phyloP scores from a whole-genome alignment of 129 eudicot genomes.

The Centrapalus pauciflorus region DNA sequence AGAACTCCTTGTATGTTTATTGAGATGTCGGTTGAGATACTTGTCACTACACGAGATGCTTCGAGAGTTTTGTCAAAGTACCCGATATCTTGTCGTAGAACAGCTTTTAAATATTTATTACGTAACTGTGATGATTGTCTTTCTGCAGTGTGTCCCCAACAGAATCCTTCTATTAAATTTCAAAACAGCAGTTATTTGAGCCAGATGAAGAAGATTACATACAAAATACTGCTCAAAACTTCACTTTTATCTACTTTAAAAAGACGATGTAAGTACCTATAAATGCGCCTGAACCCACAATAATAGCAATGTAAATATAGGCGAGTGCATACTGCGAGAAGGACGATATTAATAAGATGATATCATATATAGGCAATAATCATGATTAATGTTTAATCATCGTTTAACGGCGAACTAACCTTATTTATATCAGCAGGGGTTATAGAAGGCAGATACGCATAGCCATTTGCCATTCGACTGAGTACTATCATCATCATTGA shows the following conservation, averaged over 20 bases:
- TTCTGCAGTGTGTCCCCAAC: constrained; percentile 39
- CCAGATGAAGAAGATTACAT: not conserved
- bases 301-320: constrained; percentile 35
- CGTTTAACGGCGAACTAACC: constrained; percentile 7
- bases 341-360: not conserved
- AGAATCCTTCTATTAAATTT: constrained; percentile 26
- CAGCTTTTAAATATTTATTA: constrained; percentile 27
- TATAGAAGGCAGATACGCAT: constrained; percentile 20
- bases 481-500: constrained; percentile 22
- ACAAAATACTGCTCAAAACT: not conserved
- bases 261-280: constrained; percentile 28
- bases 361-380: not conserved
- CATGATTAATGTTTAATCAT: not conserved
- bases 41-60: constrained; percentile 30
- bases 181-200: not conserved
- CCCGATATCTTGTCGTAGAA: constrained; percentile 36
- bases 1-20: constrained; percentile 33
- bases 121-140: constrained; percentile 37
- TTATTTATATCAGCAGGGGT: constrained; percentile 18
- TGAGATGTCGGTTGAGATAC: constrained; percentile 31
- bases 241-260: not conserved
- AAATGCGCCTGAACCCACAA: constrained; percentile 43
- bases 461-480: constrained; percentile 21
- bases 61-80: constrained; percentile 28
- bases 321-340: constrained; percentile 39